Base-by-base conservation (phyloP, 768 basidiomycete species). In the Suillus americanus region DNA sequence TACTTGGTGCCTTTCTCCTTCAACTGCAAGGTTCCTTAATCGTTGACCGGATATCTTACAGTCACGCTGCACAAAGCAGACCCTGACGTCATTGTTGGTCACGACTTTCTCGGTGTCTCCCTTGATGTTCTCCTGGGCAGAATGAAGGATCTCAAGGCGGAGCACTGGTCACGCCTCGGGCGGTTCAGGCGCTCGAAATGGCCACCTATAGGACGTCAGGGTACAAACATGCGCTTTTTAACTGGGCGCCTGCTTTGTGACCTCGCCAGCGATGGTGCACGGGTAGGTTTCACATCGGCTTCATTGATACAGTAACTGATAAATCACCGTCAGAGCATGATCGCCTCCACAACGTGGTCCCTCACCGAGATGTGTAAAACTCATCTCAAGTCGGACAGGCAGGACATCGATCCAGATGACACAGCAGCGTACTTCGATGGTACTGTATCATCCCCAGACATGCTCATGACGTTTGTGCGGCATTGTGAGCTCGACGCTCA, bases 331-430 rank as follows among this genome's bases (percentile, higher is more conserved):
- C 70, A 97, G 95, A 89, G 92, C 25, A 97, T 98, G 94, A 99
- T 99, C 73, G 79, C 89, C 0, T 99, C 97, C 3, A 98, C 95
- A 5, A 99, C 97, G 1, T 99, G 97, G 97, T 97, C 96, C 3
- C 79, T 99, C 61, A 94, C 94, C 10, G 97, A 99, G 77, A 98
- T 99, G 95, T 95, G 93, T 78, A 85, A 83, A 66, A 92, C 94
- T 0, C 91, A 97, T 74, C 86, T 99, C 67, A 89, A 90, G 66
- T 85, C 86, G 65, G 89, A 91, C 61, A 82, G 97, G 43, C 91
- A 97, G 72, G 97, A 99, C 67, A 95, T 97, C 66, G 97, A 99
- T 72, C 90, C 95, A 0, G 97, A 98, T 66, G 97, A 99, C 71
- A 97, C 94, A 0, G 89, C 94, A 35, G 83, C 85, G 67, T 98